phyloP scores from a whole-genome alignment of 2,329 filamentous ascomycete genomes.

The Phaeosphaeria sp. region DNA sequence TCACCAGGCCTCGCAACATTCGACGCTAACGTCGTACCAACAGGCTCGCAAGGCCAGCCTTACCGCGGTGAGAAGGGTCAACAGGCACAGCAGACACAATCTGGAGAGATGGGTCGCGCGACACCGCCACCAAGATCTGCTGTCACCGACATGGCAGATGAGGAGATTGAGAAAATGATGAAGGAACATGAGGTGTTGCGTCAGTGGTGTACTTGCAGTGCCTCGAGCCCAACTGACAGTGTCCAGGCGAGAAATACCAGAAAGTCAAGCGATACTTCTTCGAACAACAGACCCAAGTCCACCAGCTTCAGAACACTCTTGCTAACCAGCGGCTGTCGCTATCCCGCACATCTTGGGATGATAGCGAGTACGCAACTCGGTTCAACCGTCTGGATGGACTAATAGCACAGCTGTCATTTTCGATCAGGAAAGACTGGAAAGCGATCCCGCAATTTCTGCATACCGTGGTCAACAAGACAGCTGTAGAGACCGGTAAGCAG shows the following conservation, averaged over 20 bases:
- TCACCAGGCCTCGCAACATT: conserved; percentile 51
- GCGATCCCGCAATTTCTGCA: conserved; percentile 80
- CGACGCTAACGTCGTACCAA: conserved; percentile 54
- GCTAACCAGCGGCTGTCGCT: conserved; percentile 95
- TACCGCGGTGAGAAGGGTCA: conserved; percentile 46
- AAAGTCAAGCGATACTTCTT: conserved; percentile 99
- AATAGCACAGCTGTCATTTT: conserved; percentile 93
- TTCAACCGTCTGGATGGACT: conserved; percentile 93
- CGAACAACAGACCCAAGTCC: conserved; percentile 86
- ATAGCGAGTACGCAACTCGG: conserved; percentile 88
- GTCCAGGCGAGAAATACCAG: conserved; percentile 88
- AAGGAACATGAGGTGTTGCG: conserved; percentile 60
- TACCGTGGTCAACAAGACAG: conserved; percentile 81
- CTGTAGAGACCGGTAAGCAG: conserved; percentile 84
- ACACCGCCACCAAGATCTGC: conserved; percentile 54
- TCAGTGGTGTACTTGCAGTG: conserved; percentile 34
- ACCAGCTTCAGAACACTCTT: conserved; percentile 95
- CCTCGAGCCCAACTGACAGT: conserved; percentile 5
- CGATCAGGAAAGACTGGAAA: conserved; percentile 94
- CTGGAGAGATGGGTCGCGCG: conserved; percentile 46
- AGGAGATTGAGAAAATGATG: conserved; percentile 54
- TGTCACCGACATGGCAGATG: conserved; percentile 54
- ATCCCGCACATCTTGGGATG: conserved; percentile 91
- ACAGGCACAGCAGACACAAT: conserved; percentile 30
- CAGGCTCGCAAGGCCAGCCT: conserved; percentile 53